A percentile compares a stretch with the other conserved stretches of the same genome.
phyloP scores from a whole-genome alignment of 139 green algal genomes.

The Trebouxia sp. region DNA sequence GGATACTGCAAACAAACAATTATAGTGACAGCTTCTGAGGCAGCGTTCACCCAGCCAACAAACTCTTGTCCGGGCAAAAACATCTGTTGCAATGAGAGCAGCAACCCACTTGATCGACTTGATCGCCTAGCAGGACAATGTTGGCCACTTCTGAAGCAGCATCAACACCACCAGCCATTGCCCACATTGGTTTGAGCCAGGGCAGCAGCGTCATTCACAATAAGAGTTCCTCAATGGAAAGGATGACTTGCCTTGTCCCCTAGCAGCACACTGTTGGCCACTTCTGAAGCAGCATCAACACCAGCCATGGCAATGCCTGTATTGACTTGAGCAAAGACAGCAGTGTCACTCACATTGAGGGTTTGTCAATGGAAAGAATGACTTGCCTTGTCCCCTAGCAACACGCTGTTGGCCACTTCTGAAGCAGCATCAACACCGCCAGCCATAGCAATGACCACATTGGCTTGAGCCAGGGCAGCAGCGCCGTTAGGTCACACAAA shows the following conservation, averaged over 20 bases:
- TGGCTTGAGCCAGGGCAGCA: slow-evolving; percentile 76
- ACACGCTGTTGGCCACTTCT: slow-evolving; percentile 75
- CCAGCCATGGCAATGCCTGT: slow-evolving; percentile 32
- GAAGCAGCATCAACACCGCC: slow-evolving; percentile 61
- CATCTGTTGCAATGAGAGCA: too few species aligned
- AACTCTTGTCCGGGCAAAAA: too few species aligned
- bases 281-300: slow-evolving; percentile 62
- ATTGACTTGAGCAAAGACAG: neutral
- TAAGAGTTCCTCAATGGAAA: too few species aligned
- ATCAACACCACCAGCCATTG: slow-evolving; percentile 75
- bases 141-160: slow-evolving; percentile 69
- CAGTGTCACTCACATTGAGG: neutral
- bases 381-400: slow-evolving; percentile 11
- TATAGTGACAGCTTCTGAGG: too few species aligned
- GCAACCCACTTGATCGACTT: too few species aligned
- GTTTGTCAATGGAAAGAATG: too few species aligned
- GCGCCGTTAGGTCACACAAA: slow-evolving; percentile 80
- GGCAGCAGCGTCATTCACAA: slow-evolving; percentile 86
- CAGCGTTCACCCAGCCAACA: too few species aligned
- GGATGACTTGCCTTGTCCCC: slow-evolving; percentile 68
- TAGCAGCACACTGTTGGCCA: slow-evolving; percentile 79
- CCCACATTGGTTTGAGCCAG: slow-evolving; percentile 85
- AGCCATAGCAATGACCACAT: slow-evolving; percentile 91
- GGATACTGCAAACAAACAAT: too few species aligned
- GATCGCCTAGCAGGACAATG: slow-evolving; percentile 85